Percentiles rank a stretch among this genome's conserved stretches.
Conservation (phyloP, 805 yeast species). For the Candida argentea region DNA sequence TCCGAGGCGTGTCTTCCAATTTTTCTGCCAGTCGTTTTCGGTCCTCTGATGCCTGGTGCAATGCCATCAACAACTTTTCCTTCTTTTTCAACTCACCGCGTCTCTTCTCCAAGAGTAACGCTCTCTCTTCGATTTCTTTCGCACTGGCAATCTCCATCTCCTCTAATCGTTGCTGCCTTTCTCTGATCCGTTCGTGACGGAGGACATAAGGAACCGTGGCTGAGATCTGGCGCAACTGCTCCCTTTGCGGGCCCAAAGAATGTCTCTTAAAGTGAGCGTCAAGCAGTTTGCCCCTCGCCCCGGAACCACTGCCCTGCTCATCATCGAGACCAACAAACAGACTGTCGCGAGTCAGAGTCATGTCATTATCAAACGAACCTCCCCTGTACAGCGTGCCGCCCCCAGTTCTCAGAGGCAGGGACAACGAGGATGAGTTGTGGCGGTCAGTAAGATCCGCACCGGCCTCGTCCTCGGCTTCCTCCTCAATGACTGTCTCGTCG, state of each 20-base stretch:
- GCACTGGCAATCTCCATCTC: conserved; percentile 75
- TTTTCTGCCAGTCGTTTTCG: too few relatives aligned
- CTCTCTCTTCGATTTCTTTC: conserved; percentile 58
- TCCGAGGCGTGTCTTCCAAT: too few relatives aligned
- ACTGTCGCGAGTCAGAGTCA: conserved; percentile 22
- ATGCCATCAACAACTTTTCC: conserved; percentile 44
- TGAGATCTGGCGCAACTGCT: conserved; percentile 64
- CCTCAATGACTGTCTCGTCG: conserved; percentile 10
- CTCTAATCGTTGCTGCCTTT: conserved; percentile 69
- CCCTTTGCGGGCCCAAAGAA: conserved; percentile 41
- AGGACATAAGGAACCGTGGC: conserved; percentile 81
- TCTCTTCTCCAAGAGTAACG: conserved; percentile 65
- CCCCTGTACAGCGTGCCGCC: too few relatives aligned
- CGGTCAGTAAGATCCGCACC: conserved; percentile 24
- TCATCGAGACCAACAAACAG: too few relatives aligned
- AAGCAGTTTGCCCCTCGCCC: too few relatives aligned
- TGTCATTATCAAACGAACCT: conserved; percentile 18
- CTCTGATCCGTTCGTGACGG: conserved; percentile 64
- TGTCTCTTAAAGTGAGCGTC: conserved; percentile 31
- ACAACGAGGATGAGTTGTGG: conserved; percentile 8
- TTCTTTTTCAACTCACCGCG: conserved; percentile 63
- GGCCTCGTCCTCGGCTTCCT: conserved; percentile 15
- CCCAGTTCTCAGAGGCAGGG: conserved; percentile 15
- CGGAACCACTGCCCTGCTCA: neutral
- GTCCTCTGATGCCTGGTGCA: too few relatives aligned